Conservation (phyloP, 1,284 basidiomycete species). For the Microbotryum silenes-acaulis region DNA sequence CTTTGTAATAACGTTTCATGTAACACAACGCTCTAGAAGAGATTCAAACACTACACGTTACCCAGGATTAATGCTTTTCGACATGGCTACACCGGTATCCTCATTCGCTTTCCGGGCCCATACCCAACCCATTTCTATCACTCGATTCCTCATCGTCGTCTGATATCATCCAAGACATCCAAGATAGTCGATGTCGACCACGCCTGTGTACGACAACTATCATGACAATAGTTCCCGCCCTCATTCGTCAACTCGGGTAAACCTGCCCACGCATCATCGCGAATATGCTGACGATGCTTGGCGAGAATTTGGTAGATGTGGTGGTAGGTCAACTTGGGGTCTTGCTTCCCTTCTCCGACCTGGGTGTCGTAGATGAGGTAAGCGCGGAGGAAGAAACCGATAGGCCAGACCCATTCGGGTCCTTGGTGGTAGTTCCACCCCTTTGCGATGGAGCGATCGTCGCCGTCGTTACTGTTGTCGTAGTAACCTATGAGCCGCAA, state of each 20-base stretch:
- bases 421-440: conserved; percentile 66
- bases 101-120: too few relatives aligned
- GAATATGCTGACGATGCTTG: conserved; percentile 61
- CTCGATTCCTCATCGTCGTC: too few relatives aligned
- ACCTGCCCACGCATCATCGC: conserved; percentile 76
- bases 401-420: conserved; percentile 44
- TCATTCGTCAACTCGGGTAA: conserved; percentile 64
- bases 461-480: conserved; percentile 81
- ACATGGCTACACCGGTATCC: too few relatives aligned
- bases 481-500: conserved; percentile 53
- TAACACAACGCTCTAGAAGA: too few relatives aligned
- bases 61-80: too few relatives aligned
- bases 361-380: conserved; percentile 74
- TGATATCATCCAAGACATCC: conserved; percentile 69
- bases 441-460: conserved; percentile 74
- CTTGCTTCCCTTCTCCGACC: conserved; percentile 58
- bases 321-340: conserved; percentile 64
- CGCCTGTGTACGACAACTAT: conserved; percentile 85
- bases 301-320: conserved; percentile 66
- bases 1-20: too few relatives aligned
- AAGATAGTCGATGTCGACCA: conserved; percentile 84
- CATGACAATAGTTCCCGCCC: conserved; percentile 65
- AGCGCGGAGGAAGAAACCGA: conserved; percentile 81
- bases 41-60: too few relatives aligned
- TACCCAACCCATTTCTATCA: too few relatives aligned